These are phyloP conservation scores for Boletus semigastroideus DNA, from an alignment of 1,284 basidiomycete genomes.

Conservation along the genomic window DNA sequence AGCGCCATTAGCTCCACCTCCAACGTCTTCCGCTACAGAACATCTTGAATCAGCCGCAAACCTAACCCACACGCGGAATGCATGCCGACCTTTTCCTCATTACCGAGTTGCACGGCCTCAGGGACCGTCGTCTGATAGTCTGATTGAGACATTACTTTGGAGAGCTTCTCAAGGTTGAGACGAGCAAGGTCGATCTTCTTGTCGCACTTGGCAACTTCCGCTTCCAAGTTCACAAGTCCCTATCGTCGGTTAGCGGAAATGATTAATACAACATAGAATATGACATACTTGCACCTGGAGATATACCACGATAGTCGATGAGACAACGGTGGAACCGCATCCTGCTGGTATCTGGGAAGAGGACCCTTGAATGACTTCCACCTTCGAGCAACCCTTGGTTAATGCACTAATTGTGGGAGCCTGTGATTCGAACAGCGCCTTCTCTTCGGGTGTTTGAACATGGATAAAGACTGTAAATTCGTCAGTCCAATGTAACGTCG, in stretches of 20 bases:
- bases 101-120: constrained; percentile 68
- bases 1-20: constrained; percentile 65
- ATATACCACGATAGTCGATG: constrained; percentile 73
- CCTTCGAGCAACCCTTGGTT: constrained; percentile 85
- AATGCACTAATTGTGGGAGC: constrained; percentile 76
- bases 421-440: constrained; percentile 69
- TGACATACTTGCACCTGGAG: constrained; percentile 77
- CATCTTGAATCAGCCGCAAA: background rate
- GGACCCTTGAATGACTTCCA: constrained; percentile 56
- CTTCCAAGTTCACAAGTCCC: constrained; percentile 84
- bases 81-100: constrained; percentile 72
- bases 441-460: constrained; percentile 63
- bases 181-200: constrained; percentile 80
- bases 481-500: background rate
- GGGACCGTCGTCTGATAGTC: constrained; percentile 83
- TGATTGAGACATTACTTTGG: constrained; percentile 69
- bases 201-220: constrained; percentile 82
- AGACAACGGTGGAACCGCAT: constrained; percentile 84
- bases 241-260: constrained; percentile 30
- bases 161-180: constrained; percentile 73
- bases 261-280: background rate
- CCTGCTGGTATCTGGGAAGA: constrained; percentile 77
- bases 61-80: constrained; percentile 13
- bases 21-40: constrained; percentile 55
- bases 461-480: constrained; percentile 75